phyloP scores from a whole-genome alignment of 768 basidiomycete genomes.

The Coprinopsis strossmayeri region DNA sequence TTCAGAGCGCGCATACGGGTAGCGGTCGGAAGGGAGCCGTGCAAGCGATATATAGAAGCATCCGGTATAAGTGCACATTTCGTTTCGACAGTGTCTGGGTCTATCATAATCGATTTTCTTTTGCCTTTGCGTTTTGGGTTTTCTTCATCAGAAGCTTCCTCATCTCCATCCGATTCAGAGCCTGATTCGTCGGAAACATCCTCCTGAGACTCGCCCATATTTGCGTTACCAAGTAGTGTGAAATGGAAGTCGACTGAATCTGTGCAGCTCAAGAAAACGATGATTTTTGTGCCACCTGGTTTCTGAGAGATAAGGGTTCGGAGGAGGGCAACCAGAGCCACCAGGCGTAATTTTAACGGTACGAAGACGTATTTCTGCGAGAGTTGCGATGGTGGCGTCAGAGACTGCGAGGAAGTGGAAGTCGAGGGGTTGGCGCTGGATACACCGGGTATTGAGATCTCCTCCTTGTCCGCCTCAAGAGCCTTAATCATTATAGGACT shows the following conservation, averaged over 20 bases:
- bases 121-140: background rate
- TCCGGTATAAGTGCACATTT: constrained; percentile 75
- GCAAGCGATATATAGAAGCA: constrained; percentile 79
- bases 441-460: constrained; percentile 1
- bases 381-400: constrained; percentile 92
- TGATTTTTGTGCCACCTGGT: constrained; percentile 61
- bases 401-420: constrained; percentile 56
- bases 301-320: constrained; percentile 70
- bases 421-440: constrained; percentile 12
- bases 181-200: no score
- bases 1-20: constrained; percentile 79
- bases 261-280: constrained; percentile 95
- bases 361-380: constrained; percentile 85
- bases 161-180: no score
- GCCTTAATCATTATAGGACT: constrained; percentile 84
- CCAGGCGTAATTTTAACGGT: constrained; percentile 91
- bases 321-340: constrained; percentile 80
- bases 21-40: constrained; percentile 83
- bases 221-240: constrained; percentile 67
- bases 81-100: constrained; percentile 44
- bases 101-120: background rate
- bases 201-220: constrained; percentile 43
- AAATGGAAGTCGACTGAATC: constrained; percentile 98
- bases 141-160: constrained; percentile 13
- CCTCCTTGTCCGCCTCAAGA: constrained; percentile 40